Conservation (phyloP, 2,329 filamentous ascomycete species). For the Aureobasidium sp. region DNA sequence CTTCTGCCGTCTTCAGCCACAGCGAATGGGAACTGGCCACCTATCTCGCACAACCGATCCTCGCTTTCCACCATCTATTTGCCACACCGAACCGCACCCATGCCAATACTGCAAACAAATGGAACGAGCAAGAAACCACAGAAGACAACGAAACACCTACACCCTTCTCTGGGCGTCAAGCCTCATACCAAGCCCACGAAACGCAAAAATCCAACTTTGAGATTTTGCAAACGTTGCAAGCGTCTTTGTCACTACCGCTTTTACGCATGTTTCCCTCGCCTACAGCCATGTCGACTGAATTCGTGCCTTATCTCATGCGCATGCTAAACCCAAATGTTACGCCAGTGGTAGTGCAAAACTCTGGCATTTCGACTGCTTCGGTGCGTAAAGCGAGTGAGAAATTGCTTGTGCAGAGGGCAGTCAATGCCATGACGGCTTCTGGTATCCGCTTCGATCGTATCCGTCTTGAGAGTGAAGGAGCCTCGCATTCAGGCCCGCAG, state of each 20-base stretch:
- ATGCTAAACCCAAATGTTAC: constrained; percentile 87
- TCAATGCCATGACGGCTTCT: constrained; percentile 74
- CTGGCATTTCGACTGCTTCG: constrained; percentile 55
- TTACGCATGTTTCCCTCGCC: constrained; percentile 71
- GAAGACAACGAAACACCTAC: constrained; percentile 32
- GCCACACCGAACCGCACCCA: constrained; percentile 58
- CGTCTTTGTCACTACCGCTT: constrained; percentile 63
- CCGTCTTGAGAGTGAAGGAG: constrained; percentile 55
- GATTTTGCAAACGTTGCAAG: constrained; percentile 66
- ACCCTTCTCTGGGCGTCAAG: constrained; percentile 75
- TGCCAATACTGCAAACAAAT: constrained; percentile 23
- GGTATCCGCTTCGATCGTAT: constrained; percentile 76
- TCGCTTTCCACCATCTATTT: constrained; percentile 89
- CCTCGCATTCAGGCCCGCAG: constrained; percentile 20
- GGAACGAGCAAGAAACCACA: constrained; percentile 39
- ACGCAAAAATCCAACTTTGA: constrained; percentile 70
- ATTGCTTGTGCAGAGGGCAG: constrained; percentile 68
- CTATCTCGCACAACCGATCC: constrained; percentile 77
- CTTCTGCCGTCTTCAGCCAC: constrained; percentile 67
- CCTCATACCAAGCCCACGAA: constrained; percentile 76
- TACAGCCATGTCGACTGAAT: constrained; percentile 70
- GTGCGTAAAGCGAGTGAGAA: constrained; percentile 85
- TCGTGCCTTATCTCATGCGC: constrained; percentile 75
- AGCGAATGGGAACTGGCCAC: constrained; percentile 90
- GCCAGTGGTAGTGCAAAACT: constrained; percentile 69